Evolutionary conservation across 2,329 filamentous ascomycete species (phyloP), one percentile per base, ranked within the genome.

Genomic region (Dendrostoma leiphaemia): DNA sequence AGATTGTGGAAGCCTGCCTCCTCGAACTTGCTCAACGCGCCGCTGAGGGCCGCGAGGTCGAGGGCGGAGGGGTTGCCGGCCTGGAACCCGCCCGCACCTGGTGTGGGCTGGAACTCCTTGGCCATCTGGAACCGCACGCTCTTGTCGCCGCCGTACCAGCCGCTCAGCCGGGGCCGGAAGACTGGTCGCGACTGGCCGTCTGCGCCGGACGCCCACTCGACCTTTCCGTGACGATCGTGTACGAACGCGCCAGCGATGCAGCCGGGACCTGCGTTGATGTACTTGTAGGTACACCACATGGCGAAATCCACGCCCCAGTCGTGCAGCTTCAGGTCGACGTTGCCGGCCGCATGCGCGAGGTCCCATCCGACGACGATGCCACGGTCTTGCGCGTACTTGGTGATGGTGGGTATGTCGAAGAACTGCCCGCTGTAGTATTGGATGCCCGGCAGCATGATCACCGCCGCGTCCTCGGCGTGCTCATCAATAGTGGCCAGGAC

Each of bases 271-370:
- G 86, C 85, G 67, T 96, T 96, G 68, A 96, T 81, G 73, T 96
- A 96, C 74, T 96, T 96, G 79, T 96, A 96, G 17, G 87, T 92
- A 71, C 91, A 96, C 91, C 91, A 96, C 51, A 83, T 89, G 15
- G 92, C 91, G 64, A 96, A 96, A 69, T 96, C 91, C 31, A 95
- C 90, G 61, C 89, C 81, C 91, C 91, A 96, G 63, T 93, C 89
- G 69, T 96, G 91, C 19, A 96, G 78, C 54, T 78, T 72, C 17
- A 96, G 71, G 37, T 88, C 84, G 2, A 95, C 89, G 65, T 96
- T 96, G 29, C 91, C 91, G 21, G 83, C 89, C 0, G 90, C 90
- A 68, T 96, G 91, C 0, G 91, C 91, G 24, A 94, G 84, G 67
- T 96, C 91, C 91, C 91, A 96, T 24, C 91, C 90, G 4, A 94